Evolutionary conservation across 176 grass and related monocot genomes (phyloP), one percentile per base, ranked within the genome.

Genomic region (Lolium perenne): DNA sequence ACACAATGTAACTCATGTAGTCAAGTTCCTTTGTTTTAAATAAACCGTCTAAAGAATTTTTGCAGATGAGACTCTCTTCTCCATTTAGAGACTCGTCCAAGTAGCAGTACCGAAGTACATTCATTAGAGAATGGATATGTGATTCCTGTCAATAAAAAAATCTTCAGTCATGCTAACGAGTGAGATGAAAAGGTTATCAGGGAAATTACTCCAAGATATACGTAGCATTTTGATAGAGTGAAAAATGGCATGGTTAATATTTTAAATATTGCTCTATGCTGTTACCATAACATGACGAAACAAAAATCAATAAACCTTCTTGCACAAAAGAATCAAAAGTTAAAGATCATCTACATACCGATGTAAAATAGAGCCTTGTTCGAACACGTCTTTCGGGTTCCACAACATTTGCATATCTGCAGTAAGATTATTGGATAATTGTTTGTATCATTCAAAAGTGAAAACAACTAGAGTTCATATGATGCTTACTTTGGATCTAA

Each of bases 311-410:
- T 62, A 85, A 57, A 45, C 49, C 75, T 50, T 71, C 21, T 78
- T 82, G 51, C 54, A 47, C 6, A 69, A 79, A 76, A 65, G 6
- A 86, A 79, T 81, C 32, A 55, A 81, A 86, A 59, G 59, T 46
- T 83, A 4, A 47, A 83, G 35, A 79, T 75, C 80, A 73, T 25
- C 72, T 55, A 46, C 64, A 66, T 98, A 98, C 95, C 20, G 95
- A 98, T 72, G 95, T 98, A 87, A 98, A 98, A 84, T 98, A 98
- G 76, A 98, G 95, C 78, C 95, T 95, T 87, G 95, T 98, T 41
- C 95, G 93, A 82, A 98, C 93, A 86, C 91, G 95, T 77, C 95
- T 81, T 71, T 98, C 95, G 59, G 95, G 93, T 59, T 94, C 89
- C 86, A 85, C 85, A 54, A 98, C 95, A 95, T 98, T 98, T 64